phyloP scores from a whole-genome alignment of 2,329 filamentous ascomycete species.

The Aspergillus ustus region DNA sequence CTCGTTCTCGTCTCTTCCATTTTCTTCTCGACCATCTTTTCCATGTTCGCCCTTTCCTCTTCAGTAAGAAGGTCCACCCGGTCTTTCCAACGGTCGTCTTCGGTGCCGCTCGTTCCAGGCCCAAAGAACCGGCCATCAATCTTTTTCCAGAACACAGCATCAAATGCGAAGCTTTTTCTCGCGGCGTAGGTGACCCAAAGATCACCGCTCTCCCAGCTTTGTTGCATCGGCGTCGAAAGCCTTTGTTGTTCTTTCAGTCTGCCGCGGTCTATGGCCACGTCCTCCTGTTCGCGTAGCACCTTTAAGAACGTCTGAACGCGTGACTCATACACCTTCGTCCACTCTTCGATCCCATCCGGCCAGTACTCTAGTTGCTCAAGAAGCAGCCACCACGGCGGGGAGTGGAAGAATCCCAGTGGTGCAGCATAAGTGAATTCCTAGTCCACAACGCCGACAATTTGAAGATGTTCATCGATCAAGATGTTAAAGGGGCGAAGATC shows the following conservation, averaged over 20 bases:
- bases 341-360: conserved; percentile 31
- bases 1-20: too few relatives aligned
- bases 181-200: conserved; percentile 29
- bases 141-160: conserved; percentile 30
- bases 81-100: conserved; percentile 21
- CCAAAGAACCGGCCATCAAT: conserved; percentile 33
- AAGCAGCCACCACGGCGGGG: conserved; percentile 34
- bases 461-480: conserved; percentile 28
- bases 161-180: conserved; percentile 31
- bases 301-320: too few relatives aligned
- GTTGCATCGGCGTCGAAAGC: neutral
- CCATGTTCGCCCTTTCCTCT: conserved; percentile 18
- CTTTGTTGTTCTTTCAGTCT: neutral
- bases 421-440: conserved; percentile 37
- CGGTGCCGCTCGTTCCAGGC: too few relatives aligned
- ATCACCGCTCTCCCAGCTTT: neutral
- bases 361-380: conserved; percentile 33
- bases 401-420: conserved; percentile 29
- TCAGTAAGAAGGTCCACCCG: conserved; percentile 23
- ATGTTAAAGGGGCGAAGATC: conserved; percentile 36
- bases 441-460: conserved; percentile 30
- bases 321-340: too few relatives aligned
- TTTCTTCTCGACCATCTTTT: neutral
- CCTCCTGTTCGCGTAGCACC: too few relatives aligned
- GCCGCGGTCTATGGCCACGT: too few relatives aligned